A percentile compares a stretch with the other conserved stretches of the same genome.
These are phyloP conservation scores for Collybiopsis confluens DNA, from an alignment of 768 basidiomycete species.

Conservation along the genomic window DNA sequence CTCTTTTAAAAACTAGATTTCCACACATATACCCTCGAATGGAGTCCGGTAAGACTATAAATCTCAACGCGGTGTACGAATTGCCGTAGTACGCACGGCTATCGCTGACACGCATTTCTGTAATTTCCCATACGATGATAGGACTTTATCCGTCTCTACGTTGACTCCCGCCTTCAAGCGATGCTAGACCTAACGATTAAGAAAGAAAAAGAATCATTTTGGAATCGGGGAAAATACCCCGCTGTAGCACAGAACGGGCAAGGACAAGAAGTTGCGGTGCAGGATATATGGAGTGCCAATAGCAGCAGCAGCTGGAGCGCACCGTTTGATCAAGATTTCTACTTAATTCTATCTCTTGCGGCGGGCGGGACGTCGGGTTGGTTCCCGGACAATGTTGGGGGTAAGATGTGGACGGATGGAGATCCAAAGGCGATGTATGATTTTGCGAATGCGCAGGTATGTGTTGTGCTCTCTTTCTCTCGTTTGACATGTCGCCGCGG, in stretches of 20 bases:
- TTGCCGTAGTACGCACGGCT: too few species aligned
- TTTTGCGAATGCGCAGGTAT: conserved; percentile 51
- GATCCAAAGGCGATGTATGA: conserved; percentile 60
- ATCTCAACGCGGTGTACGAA: too few species aligned
- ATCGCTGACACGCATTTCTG: too few species aligned
- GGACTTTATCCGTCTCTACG: conserved; percentile 66
- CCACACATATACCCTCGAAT: conserved; percentile 77
- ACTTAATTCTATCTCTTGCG: conserved; percentile 69
- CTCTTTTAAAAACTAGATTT: conserved; percentile 29
- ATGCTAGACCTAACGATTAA: conserved; percentile 57
- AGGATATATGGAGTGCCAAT: conserved; percentile 54
- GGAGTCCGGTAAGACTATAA: too few species aligned
- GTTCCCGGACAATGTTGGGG: conserved; percentile 79
- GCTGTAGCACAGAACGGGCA: conserved; percentile 53
- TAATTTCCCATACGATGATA: too few species aligned
- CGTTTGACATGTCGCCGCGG: too few species aligned
- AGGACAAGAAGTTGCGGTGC: conserved; percentile 41
- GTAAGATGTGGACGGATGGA: conserved; percentile 75
- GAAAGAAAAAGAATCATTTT: conserved; percentile 56
- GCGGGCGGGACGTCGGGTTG: conserved; percentile 84
- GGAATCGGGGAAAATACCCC: conserved; percentile 68
- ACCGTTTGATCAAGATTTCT: conserved; percentile 85
- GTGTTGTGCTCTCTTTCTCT: not conserved
- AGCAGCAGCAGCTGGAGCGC: conserved; percentile 48
- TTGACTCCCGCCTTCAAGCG: conserved; percentile 65